Evolutionary conservation across 768 basidiomycete species (phyloP).

Genomic region (Podaxis carcinomalis): DNA sequence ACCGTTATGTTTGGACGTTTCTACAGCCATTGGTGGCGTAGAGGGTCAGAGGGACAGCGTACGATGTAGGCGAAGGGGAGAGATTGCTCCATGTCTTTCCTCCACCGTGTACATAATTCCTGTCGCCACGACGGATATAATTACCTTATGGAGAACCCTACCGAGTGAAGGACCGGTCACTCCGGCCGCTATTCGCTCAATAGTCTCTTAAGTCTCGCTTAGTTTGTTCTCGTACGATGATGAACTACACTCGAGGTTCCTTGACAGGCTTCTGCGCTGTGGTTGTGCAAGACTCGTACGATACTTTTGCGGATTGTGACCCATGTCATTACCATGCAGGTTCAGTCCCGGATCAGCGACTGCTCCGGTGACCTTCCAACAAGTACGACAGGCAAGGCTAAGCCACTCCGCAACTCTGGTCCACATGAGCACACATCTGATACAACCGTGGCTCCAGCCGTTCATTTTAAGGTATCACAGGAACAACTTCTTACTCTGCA

Average conservation of each 20-base stretch:
- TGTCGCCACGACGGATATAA: neutral
- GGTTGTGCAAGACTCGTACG: too few species aligned
- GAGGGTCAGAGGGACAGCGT: neutral
- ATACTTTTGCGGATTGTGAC: neutral
- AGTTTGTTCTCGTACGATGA: too few species aligned
- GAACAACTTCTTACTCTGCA: neutral
- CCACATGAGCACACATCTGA: neutral
- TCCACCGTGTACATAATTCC: neutral
- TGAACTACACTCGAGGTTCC: too few species aligned
- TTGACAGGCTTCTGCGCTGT: too few species aligned
- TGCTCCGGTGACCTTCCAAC: neutral
- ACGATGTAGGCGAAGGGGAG: neutral
- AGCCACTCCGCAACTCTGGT: neutral
- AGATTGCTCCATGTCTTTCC: neutral
- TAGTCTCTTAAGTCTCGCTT: too few species aligned
- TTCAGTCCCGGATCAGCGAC: neutral
- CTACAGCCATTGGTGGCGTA: neutral
- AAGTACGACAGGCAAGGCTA: neutral
- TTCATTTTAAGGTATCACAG: neutral
- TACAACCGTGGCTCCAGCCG: neutral
- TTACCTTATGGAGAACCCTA: neutral
- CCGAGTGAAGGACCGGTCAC: neutral
- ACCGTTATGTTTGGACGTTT: neutral
- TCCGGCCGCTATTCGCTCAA: neutral
- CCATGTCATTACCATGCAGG: neutral